Conservation (phyloP, 2,329 filamentous ascomycete genomes). For the Metarhizium guizhouense region DNA sequence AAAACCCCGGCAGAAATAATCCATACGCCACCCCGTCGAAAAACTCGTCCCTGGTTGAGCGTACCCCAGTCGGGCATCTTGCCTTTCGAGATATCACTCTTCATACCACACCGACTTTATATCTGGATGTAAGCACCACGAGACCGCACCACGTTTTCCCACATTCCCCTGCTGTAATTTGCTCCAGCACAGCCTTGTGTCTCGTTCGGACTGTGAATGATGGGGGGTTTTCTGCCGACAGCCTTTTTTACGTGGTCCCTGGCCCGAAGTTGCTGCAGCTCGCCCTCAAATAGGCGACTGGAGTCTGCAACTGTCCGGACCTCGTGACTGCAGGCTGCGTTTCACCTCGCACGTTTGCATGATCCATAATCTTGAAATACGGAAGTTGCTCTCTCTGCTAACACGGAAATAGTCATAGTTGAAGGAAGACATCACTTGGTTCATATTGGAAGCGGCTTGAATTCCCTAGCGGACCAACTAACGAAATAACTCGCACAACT, state of each 20-base stretch:
- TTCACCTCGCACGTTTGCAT: slow-evolving; percentile 2
- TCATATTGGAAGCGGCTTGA: not conserved
- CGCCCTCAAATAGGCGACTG: slow-evolving; percentile 11
- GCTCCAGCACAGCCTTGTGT: not conserved
- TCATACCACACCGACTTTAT: not conserved
- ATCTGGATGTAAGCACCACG: not conserved
- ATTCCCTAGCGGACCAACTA: not conserved
- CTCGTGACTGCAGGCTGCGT: slow-evolving; percentile 13
- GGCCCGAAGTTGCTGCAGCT: slow-evolving; percentile 3
- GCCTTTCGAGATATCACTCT: not conserved
- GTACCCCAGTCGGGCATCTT: not conserved
- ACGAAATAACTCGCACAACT: not conserved
- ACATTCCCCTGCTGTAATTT: not conserved
- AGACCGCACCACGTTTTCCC: not conserved
- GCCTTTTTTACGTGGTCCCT: not conserved
- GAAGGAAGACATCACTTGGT: not conserved
- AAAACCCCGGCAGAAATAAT: not conserved
- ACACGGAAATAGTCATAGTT: not conserved
- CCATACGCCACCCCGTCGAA: not conserved
- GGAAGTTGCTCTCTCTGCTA: not conserved
- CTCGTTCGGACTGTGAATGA: not conserved
- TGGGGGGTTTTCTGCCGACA: not conserved
- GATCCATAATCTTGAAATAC: not conserved
- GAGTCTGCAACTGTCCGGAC: slow-evolving; percentile 17
- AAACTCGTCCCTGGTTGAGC: not conserved